Conservation (phyloP, 2,329 filamentous ascomycete genomes). For the Aspergillus tamarii region DNA sequence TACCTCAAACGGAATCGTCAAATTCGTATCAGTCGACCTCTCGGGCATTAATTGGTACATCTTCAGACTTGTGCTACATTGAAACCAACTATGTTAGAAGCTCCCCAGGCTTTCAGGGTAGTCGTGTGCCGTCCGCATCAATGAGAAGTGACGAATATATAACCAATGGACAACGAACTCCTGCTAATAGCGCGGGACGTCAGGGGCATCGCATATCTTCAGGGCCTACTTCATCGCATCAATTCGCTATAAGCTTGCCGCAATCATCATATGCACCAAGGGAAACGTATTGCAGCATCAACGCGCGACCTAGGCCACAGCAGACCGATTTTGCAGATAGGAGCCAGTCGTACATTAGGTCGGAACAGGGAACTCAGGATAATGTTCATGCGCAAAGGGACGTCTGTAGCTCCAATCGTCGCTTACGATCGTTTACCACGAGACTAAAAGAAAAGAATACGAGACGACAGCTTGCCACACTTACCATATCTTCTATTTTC, state of each 20-base stretch:
- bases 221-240: slow-evolving; percentile 5
- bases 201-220: slow-evolving; percentile 6
- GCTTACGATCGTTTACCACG: slow-evolving; percentile 31
- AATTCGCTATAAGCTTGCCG: background rate
- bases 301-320: slow-evolving; percentile 5
- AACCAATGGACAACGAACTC: slow-evolving; percentile 8
- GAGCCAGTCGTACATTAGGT: background rate
- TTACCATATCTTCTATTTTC: slow-evolving; percentile 68
- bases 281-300: slow-evolving; percentile 9
- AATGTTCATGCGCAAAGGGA: slow-evolving; percentile 13
- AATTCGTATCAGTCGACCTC: slow-evolving; percentile 12
- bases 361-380: slow-evolving; percentile 7
- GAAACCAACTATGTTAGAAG: background rate
- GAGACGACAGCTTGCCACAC: slow-evolving; percentile 61
- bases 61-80: slow-evolving; percentile 6
- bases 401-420: slow-evolving; percentile 7
- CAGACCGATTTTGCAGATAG: slow-evolving; percentile 1
- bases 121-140: slow-evolving; percentile 5
- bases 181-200: slow-evolving; percentile 12
- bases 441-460: slow-evolving; percentile 59
- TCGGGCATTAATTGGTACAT: slow-evolving; percentile 3
- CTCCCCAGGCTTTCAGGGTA: background rate
- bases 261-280: slow-evolving; percentile 8
- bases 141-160: background rate
- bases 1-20: slow-evolving; percentile 16